phyloP scores from a whole-genome alignment of 345 rosid genomes.

The Eucalyptus tenuipes region DNA sequence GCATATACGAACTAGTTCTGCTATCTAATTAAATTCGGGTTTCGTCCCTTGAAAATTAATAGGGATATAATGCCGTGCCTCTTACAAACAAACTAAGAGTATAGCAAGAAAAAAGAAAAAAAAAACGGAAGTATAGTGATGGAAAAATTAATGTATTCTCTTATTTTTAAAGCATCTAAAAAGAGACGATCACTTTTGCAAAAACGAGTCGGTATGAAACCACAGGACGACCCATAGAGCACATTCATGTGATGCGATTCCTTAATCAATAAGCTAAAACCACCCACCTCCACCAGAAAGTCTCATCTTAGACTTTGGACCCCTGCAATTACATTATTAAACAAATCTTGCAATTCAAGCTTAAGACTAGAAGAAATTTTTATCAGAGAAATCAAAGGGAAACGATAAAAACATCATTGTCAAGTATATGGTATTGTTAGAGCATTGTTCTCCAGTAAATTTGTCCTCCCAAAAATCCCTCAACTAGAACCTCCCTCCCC shows the following conservation, averaged over 20 bases:
- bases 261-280: not conserved
- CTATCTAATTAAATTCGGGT: not conserved
- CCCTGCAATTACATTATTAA: not conserved
- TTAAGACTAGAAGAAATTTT: not conserved
- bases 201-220: not conserved
- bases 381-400: not conserved
- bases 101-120: not conserved
- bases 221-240: accelerated
- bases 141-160: not conserved
- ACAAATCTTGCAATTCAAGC: not conserved
- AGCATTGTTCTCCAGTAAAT: not conserved
- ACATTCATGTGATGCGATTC: not conserved
- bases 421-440: too few species aligned
- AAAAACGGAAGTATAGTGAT: not conserved
- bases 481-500: too few species aligned
- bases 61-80: not conserved
- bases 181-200: not conserved
- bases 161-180: not conserved
- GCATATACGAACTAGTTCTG: not conserved
- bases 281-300: not conserved
- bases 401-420: not conserved
- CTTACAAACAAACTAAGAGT: not conserved
- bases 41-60: not conserved
- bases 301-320: not conserved
- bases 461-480: not conserved